Evolutionary conservation across 2,329 filamentous ascomycete species (phyloP).

Genomic region (Colletotrichum gigasporum): DNA sequence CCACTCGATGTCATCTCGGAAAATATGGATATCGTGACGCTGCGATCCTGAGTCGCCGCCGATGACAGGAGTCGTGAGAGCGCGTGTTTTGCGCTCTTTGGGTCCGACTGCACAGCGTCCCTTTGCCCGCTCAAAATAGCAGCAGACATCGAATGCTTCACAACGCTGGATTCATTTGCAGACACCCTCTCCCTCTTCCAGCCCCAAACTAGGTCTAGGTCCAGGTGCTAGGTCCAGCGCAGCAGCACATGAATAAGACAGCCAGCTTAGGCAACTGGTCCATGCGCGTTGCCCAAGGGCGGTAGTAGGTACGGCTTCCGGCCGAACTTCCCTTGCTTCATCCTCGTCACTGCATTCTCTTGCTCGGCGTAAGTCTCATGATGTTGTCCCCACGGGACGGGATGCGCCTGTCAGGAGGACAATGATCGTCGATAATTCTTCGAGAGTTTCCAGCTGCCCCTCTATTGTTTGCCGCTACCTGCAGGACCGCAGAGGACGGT

Average conservation of each 20-base stretch:
- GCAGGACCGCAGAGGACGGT: conserved; percentile 21
- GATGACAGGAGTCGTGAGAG: neutral
- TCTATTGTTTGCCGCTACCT: conserved; percentile 28
- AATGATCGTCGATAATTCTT: conserved; percentile 23
- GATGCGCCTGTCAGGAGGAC: conserved; percentile 30
- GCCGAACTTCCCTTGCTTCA: conserved; percentile 14
- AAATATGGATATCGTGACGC: conserved; percentile 5
- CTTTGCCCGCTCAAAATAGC: conserved; percentile 22
- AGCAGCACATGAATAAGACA: conserved; percentile 14
- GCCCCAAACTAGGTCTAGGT: too few relatives aligned
- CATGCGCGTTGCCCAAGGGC: conserved; percentile 7
- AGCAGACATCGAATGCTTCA: conserved; percentile 13
- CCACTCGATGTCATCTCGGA: conserved; percentile 13
- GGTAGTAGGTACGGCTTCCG: conserved; percentile 6
- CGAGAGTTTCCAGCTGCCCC: conserved; percentile 22
- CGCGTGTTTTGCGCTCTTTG: conserved; percentile 14
- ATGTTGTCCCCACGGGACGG: conserved; percentile 15
- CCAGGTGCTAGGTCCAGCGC: too few relatives aligned
- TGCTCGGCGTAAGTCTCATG: conserved; percentile 24
- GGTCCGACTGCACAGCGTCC: neutral
- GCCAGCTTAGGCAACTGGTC: conserved; percentile 13
- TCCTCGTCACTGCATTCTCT: conserved; percentile 14
- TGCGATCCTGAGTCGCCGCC: neutral
- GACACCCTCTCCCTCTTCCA: conserved; percentile 4
- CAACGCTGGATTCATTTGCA: conserved; percentile 7